Percentiles rank a stretch among this genome's conserved stretches.
phyloP scores from a whole-genome alignment of 2,329 filamentous ascomycete species.

The Huntiella moniliformis region DNA sequence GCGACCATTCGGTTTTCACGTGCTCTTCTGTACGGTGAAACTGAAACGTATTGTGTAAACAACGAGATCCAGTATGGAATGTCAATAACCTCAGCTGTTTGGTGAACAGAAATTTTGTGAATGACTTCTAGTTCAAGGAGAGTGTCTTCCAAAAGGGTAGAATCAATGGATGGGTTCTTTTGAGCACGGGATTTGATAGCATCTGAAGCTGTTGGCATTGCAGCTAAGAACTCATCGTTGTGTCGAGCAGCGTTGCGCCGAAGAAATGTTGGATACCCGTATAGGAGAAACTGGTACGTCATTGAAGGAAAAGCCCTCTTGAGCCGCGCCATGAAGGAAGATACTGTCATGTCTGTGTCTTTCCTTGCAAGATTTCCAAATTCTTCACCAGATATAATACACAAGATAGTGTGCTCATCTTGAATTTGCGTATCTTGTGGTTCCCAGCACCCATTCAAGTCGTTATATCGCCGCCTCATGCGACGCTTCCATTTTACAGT shows the following conservation, averaged over 20 bases:
- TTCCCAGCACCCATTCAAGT: slow-evolving; percentile 43
- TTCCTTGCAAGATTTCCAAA: slow-evolving; percentile 25
- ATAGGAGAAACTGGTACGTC: slow-evolving; percentile 50
- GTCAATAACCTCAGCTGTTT: slow-evolving; percentile 40
- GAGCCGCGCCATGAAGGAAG: slow-evolving; percentile 19
- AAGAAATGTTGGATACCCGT: slow-evolving; percentile 48
- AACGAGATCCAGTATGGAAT: slow-evolving; percentile 54
- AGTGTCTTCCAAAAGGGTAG: slow-evolving; percentile 51
- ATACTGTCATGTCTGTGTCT: slow-evolving; percentile 16
- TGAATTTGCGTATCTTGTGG: slow-evolving; percentile 33
- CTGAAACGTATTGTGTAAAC: slow-evolving; percentile 65
- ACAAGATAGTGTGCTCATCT: slow-evolving; percentile 42
- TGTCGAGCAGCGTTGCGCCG: slow-evolving; percentile 48
- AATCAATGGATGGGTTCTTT: slow-evolving; percentile 28
- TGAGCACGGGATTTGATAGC: slow-evolving; percentile 12
- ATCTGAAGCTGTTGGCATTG: slow-evolving; percentile 24
- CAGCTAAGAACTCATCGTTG: slow-evolving; percentile 48
- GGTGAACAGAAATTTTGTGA: slow-evolving; percentile 49
- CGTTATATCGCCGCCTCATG: slow-evolving; percentile 42
- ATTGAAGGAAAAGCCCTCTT: slow-evolving; percentile 32
- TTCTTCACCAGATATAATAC: slow-evolving; percentile 41
- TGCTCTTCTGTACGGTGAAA: slow-evolving; percentile 48
- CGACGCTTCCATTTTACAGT: slow-evolving; percentile 53
- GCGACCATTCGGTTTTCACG: slow-evolving; percentile 30
- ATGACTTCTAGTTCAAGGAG: slow-evolving; percentile 50